Percentiles rank a stretch among this genome's conserved stretches.
Evolutionary conservation across 352 stramenopile genomes (phyloP).

Genomic region (Phytophthora sansomeana): DNA sequence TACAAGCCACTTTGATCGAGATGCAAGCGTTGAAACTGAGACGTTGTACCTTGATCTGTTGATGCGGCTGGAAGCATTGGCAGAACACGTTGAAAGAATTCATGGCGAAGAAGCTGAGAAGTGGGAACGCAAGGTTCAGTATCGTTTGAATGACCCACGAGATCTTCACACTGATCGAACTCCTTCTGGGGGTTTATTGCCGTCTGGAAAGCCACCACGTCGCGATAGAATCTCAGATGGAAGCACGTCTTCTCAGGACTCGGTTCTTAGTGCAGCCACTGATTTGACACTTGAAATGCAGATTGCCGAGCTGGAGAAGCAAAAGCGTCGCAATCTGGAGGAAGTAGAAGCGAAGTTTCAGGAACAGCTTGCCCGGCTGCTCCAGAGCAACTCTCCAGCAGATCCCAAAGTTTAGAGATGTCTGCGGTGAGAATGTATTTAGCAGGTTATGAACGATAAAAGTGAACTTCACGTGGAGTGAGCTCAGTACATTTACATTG

Average conservation of each 20-base stretch:
- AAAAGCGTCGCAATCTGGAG: conserved; percentile 41
- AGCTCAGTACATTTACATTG: too few species aligned
- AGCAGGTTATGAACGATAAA: not conserved
- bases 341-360: conserved; percentile 54
- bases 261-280: conserved; percentile 24
- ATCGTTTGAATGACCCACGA: conserved; percentile 3
- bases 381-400: conserved; percentile 9
- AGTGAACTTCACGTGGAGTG: not conserved
- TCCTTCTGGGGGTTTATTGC: conserved; percentile 15
- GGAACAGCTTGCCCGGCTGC: conserved; percentile 39
- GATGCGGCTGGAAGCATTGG: conserved; percentile 42
- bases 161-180: not conserved
- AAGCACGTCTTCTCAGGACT: conserved; percentile 41
- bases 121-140: conserved; percentile 38
- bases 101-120: conserved; percentile 43
- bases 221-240: conserved; percentile 25
- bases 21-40: conserved; percentile 70
- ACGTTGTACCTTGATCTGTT: conserved; percentile 60
- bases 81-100: conserved; percentile 26
- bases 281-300: conserved; percentile 34
- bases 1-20: conserved; percentile 59
- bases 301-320: conserved; percentile 44
- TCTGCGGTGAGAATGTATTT: not conserved
- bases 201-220: conserved; percentile 2
- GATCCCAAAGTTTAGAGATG: not conserved